Evolutionary conservation across 768 basidiomycete genomes (phyloP).

Genomic region (Lactifluus volemus): DNA sequence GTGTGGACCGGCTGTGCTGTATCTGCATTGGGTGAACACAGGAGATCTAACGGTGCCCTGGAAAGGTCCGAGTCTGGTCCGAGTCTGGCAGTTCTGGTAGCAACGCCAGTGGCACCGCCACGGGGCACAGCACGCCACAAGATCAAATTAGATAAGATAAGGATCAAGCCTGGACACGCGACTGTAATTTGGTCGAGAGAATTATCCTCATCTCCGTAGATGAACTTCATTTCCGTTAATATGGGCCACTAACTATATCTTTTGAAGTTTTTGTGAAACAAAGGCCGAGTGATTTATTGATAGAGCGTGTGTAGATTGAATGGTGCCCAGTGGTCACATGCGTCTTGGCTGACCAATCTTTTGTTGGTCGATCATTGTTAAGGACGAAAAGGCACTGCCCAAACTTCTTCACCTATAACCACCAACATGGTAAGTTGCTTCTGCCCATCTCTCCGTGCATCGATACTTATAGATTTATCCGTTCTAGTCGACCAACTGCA

Average conservation of each 20-base stretch:
- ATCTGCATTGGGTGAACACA: background rate
- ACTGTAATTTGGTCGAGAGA: background rate
- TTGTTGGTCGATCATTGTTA: background rate
- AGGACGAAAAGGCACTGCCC: constrained; percentile 12
- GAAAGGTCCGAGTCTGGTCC: too few species aligned
- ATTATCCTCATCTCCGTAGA: background rate
- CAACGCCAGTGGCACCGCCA: too few species aligned
- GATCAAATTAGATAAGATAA: constrained; percentile 1
- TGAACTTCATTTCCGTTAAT: background rate
- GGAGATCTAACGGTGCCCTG: too few species aligned
- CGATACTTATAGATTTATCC: background rate
- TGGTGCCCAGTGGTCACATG: background rate
- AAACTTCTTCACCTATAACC: constrained; percentile 8
- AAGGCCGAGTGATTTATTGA: background rate
- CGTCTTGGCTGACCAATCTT: constrained; percentile 5
- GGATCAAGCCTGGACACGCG: background rate
- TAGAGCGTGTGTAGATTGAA: too few species aligned
- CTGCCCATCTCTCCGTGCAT: background rate
- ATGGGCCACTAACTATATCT: background rate
- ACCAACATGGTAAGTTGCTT: constrained; percentile 15
- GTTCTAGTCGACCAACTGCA: constrained; percentile 84
- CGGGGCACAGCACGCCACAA: background rate
- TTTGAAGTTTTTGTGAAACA: background rate
- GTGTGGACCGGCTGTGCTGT: background rate
- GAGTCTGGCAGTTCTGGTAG: too few species aligned